A percentile compares a stretch with the other conserved stretches of the same genome.
These are phyloP conservation scores for Catharanthus roseus DNA, from an alignment of 257 asterid species.

Conservation along the genomic window DNA sequence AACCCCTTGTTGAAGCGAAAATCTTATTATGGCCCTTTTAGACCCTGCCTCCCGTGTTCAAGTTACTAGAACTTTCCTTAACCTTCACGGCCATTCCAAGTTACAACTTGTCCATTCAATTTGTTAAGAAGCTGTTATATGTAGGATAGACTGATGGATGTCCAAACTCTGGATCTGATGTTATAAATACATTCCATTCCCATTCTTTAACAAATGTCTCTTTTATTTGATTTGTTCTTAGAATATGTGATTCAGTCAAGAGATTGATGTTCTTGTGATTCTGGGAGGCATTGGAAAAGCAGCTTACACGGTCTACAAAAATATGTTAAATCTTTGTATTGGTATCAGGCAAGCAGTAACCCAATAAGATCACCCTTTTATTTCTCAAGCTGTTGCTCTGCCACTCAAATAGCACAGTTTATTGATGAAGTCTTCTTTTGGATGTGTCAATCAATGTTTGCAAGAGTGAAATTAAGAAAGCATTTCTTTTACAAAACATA, in stretches of 20 bases:
- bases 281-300: neutral
- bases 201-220: neutral
- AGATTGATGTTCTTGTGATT: neutral
- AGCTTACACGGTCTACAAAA: neutral
- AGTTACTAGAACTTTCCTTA: neutral
- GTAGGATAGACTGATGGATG: neutral
- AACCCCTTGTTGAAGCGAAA: too few relatives aligned
- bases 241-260: neutral
- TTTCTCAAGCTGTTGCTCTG: neutral
- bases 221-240: neutral
- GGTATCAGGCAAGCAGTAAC: neutral
- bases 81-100: neutral
- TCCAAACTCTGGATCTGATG: neutral
- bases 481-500: neutral
- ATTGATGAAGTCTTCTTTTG: neutral
- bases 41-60: neutral
- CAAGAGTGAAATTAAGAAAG: neutral
- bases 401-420: neutral
- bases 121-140: neutral
- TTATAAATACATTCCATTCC: neutral
- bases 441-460: neutral
- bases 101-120: neutral
- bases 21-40: neutral
- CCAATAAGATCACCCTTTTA: neutral
- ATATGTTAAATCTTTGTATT: neutral